These are phyloP conservation scores for Barnettozyma sp. DNA, from an alignment of 805 yeast genomes.

Conservation along the genomic window DNA sequence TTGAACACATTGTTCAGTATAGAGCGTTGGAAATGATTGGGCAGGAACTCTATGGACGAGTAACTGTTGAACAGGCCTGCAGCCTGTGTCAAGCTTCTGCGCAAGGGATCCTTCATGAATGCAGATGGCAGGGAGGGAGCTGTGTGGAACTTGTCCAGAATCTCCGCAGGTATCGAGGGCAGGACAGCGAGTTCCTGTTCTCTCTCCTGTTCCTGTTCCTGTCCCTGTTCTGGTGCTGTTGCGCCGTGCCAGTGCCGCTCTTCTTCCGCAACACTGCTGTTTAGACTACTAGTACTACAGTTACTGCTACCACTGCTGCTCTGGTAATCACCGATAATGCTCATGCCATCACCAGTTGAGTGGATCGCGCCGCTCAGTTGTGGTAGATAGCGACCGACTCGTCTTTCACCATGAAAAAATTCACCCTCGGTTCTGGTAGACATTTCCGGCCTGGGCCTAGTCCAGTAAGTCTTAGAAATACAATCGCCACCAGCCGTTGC, in stretches of 20 bases:
- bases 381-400: no score
- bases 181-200: no score
- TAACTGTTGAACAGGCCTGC: constrained; percentile 8
- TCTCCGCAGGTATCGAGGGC: constrained; percentile 4
- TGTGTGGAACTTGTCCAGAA: constrained; percentile 12
- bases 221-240: no score
- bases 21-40: neutral
- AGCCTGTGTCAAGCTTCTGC: constrained; percentile 8
- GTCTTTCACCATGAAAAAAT: no score
- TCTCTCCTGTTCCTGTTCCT: no score
- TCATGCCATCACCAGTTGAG: constrained; percentile 1
- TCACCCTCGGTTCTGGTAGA: no score
- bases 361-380: neutral
- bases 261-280: no score
- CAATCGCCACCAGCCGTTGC: no score
- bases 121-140: constrained; percentile 8
- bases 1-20: neutral
- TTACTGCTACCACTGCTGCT: constrained; percentile 9
- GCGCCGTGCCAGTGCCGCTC: no score
- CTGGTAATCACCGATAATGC: constrained; percentile 4
- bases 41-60: constrained; percentile 11
- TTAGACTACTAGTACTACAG: no score
- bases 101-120: constrained; percentile 12
- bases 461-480: no score
- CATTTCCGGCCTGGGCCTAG: no score